Evolutionary conservation across 1,284 basidiomycete species (phyloP).

Genomic region (Cystobasidium sp.): DNA sequence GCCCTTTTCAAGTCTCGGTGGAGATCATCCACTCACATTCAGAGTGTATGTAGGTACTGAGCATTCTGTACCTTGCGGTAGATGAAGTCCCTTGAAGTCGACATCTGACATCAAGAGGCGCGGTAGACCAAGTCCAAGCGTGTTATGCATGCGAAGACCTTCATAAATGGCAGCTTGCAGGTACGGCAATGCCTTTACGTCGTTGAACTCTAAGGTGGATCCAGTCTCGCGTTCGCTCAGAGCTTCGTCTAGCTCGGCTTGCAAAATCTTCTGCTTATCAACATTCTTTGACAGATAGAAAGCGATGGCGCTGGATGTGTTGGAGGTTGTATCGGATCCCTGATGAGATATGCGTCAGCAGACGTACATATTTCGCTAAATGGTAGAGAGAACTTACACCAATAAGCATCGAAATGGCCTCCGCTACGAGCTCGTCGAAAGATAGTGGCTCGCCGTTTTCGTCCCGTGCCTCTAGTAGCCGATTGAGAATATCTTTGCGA

Average conservation of each 20-base stretch:
- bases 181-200: slow-evolving; percentile 71
- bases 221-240: slow-evolving; percentile 62
- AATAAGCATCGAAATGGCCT: slow-evolving; percentile 82
- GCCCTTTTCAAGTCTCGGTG: neutral
- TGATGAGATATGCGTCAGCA: neutral
- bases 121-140: slow-evolving; percentile 74
- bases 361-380: neutral
- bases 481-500: slow-evolving; percentile 76
- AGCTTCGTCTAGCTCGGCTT: slow-evolving; percentile 77
- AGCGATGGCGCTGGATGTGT: slow-evolving; percentile 81
- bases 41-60: slow-evolving; percentile 1
- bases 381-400: slow-evolving; percentile 57
- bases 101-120: slow-evolving; percentile 67
- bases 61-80: slow-evolving; percentile 71
- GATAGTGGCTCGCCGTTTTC: slow-evolving; percentile 77
- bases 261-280: slow-evolving; percentile 69
- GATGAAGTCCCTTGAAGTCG: slow-evolving; percentile 66
- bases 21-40: neutral
- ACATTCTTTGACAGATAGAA: slow-evolving; percentile 77
- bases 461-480: slow-evolving; percentile 75
- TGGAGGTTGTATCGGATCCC: slow-evolving; percentile 75
- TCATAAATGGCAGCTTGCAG: slow-evolving; percentile 77
- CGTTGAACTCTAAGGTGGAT: slow-evolving; percentile 50
- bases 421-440: slow-evolving; percentile 78
- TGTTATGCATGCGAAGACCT: slow-evolving; percentile 78